phyloP scores from a whole-genome alignment of 495 filamentous ascomycete species.

The Neurospora terricola region DNA sequence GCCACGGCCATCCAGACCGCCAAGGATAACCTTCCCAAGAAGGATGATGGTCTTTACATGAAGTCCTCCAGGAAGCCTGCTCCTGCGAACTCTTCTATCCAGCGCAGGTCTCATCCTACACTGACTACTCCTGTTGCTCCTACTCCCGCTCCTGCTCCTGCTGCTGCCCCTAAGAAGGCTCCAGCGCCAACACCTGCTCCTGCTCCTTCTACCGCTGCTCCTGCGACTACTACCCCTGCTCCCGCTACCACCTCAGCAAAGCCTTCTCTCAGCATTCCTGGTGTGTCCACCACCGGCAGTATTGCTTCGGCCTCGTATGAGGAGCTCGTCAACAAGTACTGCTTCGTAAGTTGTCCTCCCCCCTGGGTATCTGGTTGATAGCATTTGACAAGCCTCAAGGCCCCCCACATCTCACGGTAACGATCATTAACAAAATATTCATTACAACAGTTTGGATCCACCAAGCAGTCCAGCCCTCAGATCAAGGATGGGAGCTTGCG shows the following conservation, averaged over 20 bases:
- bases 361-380: not conserved
- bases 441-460: conserved; percentile 32
- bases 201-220: not conserved
- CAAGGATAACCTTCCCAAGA: conserved; percentile 41
- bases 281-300: conserved; percentile 20
- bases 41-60: conserved; percentile 41
- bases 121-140: not conserved
- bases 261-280: conserved; percentile 6
- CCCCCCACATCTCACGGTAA: not conserved
- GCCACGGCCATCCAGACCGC: conserved; percentile 67
- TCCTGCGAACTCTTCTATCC: conserved; percentile 3
- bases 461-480: conserved; percentile 32
- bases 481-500: conserved; percentile 23
- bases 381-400: conserved; percentile 9
- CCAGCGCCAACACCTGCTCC: not conserved
- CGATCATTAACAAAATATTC: conserved; percentile 9
- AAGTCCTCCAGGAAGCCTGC: conserved; percentile 31
- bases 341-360: conserved; percentile 72
- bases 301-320: conserved; percentile 80
- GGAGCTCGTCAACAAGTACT: conserved; percentile 94
- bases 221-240: conserved; percentile 4
- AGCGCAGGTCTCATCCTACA: not conserved
- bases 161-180: conserved; percentile 1
- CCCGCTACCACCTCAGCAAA: conserved; percentile 6
- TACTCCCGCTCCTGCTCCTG: not conserved